Conservation (phyloP, 768 basidiomycete genomes). For the Russula emetica region DNA sequence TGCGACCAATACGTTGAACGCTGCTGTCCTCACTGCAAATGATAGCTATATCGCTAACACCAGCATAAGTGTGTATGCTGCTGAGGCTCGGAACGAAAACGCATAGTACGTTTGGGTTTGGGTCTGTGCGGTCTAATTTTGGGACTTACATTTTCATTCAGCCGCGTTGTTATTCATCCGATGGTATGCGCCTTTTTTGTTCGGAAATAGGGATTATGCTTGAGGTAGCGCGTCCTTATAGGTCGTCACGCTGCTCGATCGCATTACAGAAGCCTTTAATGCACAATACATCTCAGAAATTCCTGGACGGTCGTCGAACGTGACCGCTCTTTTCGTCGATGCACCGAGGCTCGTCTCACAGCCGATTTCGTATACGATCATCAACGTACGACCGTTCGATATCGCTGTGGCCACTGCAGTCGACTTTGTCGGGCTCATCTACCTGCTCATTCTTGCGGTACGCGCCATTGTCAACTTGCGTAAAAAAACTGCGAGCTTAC, state of each 20-base stretch:
- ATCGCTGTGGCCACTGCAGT: slow-evolving; percentile 42
- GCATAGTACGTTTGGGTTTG: slow-evolving; percentile 43
- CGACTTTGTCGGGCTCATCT: slow-evolving; percentile 36
- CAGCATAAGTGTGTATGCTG: slow-evolving; percentile 43
- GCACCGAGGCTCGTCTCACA: slow-evolving; percentile 45
- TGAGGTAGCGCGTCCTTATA: slow-evolving; percentile 19
- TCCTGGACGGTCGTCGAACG: slow-evolving; percentile 29
- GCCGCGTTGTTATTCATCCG: slow-evolving; percentile 10
- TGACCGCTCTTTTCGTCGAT: slow-evolving; percentile 38
- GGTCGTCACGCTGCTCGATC: slow-evolving; percentile 37
- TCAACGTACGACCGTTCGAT: slow-evolving; percentile 56
- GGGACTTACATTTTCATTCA: background rate
- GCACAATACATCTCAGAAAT: slow-evolving; percentile 36
- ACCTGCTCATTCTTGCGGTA: slow-evolving; percentile 33
- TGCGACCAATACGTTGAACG: slow-evolving; percentile 28
- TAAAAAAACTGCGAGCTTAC: background rate
- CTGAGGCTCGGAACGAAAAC: slow-evolving; percentile 54
- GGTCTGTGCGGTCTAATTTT: background rate
- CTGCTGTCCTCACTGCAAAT: slow-evolving; percentile 33
- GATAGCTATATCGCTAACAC: slow-evolving; percentile 41
- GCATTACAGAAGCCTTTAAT: slow-evolving; percentile 37
- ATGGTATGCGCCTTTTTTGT: background rate
- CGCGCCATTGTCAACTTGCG: slow-evolving; percentile 12
- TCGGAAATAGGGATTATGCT: background rate
- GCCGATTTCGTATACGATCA: slow-evolving; percentile 46